Percentiles rank a stretch among this genome's conserved stretches.
phyloP scores from a whole-genome alignment of 1,139 yeast genomes.

The Sugiyamaella novakii region DNA sequence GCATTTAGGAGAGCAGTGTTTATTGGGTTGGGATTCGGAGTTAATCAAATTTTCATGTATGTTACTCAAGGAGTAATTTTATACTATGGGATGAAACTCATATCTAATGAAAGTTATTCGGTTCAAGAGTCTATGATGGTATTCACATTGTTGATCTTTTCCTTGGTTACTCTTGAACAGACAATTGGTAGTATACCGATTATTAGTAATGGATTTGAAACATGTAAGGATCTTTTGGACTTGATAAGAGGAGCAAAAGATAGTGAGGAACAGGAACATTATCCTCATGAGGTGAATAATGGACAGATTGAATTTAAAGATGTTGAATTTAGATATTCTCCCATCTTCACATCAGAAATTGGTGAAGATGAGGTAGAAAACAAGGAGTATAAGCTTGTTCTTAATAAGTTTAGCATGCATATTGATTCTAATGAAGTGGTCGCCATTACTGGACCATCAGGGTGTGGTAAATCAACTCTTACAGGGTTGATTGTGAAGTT shows the following conservation, averaged over 20 bases:
- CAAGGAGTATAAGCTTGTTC: constrained; percentile 20
- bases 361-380: constrained; percentile 10
- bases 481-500: constrained; percentile 67
- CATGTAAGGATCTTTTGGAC: constrained; percentile 43
- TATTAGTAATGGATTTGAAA: constrained; percentile 63
- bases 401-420: constrained; percentile 42
- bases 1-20: constrained; percentile 37
- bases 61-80: constrained; percentile 69
- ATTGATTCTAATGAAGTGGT: constrained; percentile 68
- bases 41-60: constrained; percentile 56
- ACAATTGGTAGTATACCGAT: constrained; percentile 70
- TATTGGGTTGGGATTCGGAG: constrained; percentile 62
- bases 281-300: constrained; percentile 8
- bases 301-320: constrained; percentile 47
- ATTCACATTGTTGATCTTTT: constrained; percentile 69
- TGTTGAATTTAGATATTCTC: constrained; percentile 52
- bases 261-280: background rate
- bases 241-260: constrained; percentile 4
- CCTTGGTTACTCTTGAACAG: constrained; percentile 64
- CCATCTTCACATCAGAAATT: background rate
- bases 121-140: constrained; percentile 65
- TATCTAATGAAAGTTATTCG: constrained; percentile 57
- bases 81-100: constrained; percentile 74
- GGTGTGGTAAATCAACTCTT: constrained; percentile 86
- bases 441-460: constrained; percentile 88